Evolutionary conservation across 2,329 filamentous ascomycete species (phyloP), one percentile per base, ranked within the genome.

Genomic region (Thielaviopsis euricoi): DNA sequence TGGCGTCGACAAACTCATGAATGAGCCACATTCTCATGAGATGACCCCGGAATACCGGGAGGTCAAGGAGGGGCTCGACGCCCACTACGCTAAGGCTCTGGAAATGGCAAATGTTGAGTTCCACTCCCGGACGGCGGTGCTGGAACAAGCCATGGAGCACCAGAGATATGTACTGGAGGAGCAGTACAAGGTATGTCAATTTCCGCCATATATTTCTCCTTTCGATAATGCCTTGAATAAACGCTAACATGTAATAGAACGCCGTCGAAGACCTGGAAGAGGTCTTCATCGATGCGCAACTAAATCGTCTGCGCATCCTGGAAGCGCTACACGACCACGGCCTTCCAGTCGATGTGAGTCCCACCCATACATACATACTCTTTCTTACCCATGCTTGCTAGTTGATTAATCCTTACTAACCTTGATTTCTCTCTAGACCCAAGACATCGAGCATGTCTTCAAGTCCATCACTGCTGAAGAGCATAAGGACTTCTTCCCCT

Each of bases 1-100:
- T 37, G 77, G 73, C 55, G 69, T 84, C 59, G 77, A 81, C 53
- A 74, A 76, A 60, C 69, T 86, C 60, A 72, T 80, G 61, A 71
- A 76, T 53, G 74, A 81, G 55, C 73, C 77, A 7, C 69, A 76
- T 9, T 73, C 71, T 52, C 73, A 82, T 68, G 74, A 77, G 65
- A 67, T 76, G 62, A 74, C 74, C 13, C 70, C 73, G 6, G 79
- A 83, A 65, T 80, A 80, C 67, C 63, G 70, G 10, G 67, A 71
- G 19, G 69, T 85, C 57, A 72, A 76, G 63, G 66, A 70, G 3
- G 72, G 79, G 61, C 73, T 88, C 13, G 70, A 78, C 58, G 63
- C 71, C 33, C 71, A 73, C 49, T 71, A 75, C 49, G 61, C 65
- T 29, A 58, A 62, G 26, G 63, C 65, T 55, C 62, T 70, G 15